Evolutionary conservation across 805 yeast species (phyloP), one percentile per base, ranked within the genome.

Genomic region (Lipomyces starkeyi): DNA sequence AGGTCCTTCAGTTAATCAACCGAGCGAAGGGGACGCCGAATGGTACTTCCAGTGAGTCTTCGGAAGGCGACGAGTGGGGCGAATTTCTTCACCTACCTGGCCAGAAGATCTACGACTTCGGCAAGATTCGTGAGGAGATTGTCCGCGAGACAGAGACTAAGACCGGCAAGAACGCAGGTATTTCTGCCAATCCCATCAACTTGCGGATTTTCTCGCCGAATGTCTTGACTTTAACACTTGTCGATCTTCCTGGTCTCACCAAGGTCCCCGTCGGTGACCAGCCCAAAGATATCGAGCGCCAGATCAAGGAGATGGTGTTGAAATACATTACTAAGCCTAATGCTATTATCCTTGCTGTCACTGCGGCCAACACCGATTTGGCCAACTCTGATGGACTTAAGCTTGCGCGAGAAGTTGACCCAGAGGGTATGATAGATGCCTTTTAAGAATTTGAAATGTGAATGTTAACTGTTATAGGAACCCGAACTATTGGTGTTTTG

Each of bases 251-350:
- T 9, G 99, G 99, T 69, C 86, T 95, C 76, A 95, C 99, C 54
- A 95, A 95, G 78, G 99, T 95, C 52, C 99, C 99, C 3, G 97
- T 95, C 65, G 99, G 99, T 61, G 99, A 95, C 81, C 99, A 95
- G 81, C 99, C 99, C 64, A 90, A 91, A 75, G 99, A 95, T 79
- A 95, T 95, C 73, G 99, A 95, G 82, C 87, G 85, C 72, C 98
- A 92, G 81, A 95, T 95, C 76, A 88, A 93, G 76, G 97, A 93
- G 72, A 89, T 95, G 92, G 83, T 95, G 59, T 84, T 95, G 85
- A 93, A 93, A 80, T 95, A 90, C 78, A 93, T 95, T 73, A 89
- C 97, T 34, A 93, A 93, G 76, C 98, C 98, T 66, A 94, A 95
- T 76, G 97, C 98, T 69, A 91, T 95, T 72, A 90, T 95, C 68